Evolutionary conservation across 1,284 basidiomycete genomes (phyloP).

Genomic region (Vanrija sp.): DNA sequence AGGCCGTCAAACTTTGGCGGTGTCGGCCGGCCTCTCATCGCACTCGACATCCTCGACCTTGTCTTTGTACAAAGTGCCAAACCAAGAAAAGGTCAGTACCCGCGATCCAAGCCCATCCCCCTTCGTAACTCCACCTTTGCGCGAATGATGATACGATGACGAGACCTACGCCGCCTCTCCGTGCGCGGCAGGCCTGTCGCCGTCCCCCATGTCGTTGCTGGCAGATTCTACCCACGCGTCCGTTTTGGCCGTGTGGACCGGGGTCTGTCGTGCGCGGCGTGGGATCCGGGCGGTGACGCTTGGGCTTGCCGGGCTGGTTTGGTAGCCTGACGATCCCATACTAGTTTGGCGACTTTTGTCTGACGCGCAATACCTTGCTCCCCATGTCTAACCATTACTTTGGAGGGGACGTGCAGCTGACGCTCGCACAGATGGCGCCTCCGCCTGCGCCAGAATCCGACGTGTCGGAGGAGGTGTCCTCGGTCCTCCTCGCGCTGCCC

Average conservation of each 20-base stretch:
- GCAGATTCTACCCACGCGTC: slow-evolving; percentile 14
- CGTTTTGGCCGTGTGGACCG: slow-evolving; percentile 11
- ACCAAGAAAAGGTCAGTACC: neutral
- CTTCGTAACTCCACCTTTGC: slow-evolving; percentile 1
- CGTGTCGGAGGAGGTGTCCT: slow-evolving; percentile 21
- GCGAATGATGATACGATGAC: slow-evolving; percentile 45
- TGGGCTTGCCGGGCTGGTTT: neutral
- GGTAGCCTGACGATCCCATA: slow-evolving; percentile 35
- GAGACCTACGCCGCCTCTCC: slow-evolving; percentile 37
- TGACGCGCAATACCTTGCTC: slow-evolving; percentile 23
- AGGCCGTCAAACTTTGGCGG: too few relatives aligned
- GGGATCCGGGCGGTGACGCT: slow-evolving; percentile 10
- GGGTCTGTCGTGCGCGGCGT: slow-evolving; percentile 1
- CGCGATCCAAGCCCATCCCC: neutral
- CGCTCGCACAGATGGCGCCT: slow-evolving; percentile 2
- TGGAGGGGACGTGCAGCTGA: slow-evolving; percentile 4
- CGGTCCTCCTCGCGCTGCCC: slow-evolving; percentile 45
- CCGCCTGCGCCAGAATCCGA: neutral
- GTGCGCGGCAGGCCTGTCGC: neutral
- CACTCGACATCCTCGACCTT: neutral
- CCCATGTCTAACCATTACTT: slow-evolving; percentile 1
- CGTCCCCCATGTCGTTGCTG: slow-evolving; percentile 10
- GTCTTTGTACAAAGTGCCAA: neutral
- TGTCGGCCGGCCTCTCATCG: too few relatives aligned
- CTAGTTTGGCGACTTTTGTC: slow-evolving; percentile 49